Evolutionary conservation across 2,329 filamentous ascomycete genomes (phyloP).

Genomic region (Didymellaceae sp.): DNA sequence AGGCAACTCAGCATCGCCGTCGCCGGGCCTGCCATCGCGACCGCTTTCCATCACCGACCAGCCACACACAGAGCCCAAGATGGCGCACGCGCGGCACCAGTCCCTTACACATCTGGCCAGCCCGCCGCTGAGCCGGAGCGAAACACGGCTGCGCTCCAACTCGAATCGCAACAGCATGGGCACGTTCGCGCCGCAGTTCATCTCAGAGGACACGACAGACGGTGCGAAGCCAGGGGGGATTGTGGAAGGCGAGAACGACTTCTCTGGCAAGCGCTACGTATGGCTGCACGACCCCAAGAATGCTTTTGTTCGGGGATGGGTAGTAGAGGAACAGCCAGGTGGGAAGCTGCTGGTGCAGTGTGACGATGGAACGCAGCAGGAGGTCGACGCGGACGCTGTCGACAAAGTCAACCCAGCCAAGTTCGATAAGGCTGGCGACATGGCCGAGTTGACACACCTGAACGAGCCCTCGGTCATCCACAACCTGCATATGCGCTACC

Average conservation of each 20-base stretch:
- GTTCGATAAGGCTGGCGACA: conserved; percentile 99
- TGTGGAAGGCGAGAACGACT: conserved; percentile 92
- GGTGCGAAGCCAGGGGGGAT: conserved; percentile 70
- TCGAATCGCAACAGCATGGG: conserved; percentile 71
- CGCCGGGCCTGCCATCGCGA: conserved; percentile 75
- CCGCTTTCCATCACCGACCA: conserved; percentile 58
- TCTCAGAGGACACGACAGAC: conserved; percentile 77
- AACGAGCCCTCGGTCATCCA: conserved; percentile 98
- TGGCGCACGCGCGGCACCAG: conserved; percentile 70
- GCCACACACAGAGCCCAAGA: conserved; percentile 41
- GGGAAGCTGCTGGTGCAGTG: conserved; percentile 84
- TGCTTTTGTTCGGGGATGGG: conserved; percentile 91
- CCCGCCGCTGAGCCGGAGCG: conserved; percentile 41
- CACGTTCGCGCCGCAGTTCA: conserved; percentile 96
- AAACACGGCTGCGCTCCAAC: conserved; percentile 58
- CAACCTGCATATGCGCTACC: conserved; percentile 93
- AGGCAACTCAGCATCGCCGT: conserved; percentile 65
- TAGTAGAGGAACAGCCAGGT: conserved; percentile 78
- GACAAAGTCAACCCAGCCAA: conserved; percentile 99
- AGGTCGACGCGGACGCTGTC: conserved; percentile 83
- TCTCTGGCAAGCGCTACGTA: conserved; percentile 97
- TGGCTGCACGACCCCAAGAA: conserved; percentile 89
- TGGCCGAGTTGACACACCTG: conserved; percentile 97
- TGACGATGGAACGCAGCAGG: conserved; percentile 93
- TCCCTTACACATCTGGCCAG: conserved; percentile 63